Base-by-base conservation (phyloP, 345 rosid genomes). In the Sisymbrium irio region DNA sequence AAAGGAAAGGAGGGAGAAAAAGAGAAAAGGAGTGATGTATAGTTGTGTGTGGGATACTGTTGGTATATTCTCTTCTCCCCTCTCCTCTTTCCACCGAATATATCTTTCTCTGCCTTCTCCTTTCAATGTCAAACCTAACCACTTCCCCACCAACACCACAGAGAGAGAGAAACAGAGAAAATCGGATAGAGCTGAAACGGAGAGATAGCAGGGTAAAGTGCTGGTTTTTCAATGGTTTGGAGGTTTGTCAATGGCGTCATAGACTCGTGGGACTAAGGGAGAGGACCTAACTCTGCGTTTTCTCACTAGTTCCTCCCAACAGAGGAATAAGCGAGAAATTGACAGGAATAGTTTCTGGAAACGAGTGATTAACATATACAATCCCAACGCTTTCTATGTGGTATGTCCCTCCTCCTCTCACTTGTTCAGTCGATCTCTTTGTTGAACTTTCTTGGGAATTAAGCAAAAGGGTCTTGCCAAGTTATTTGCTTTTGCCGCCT, bases 171-270 rank as follows among this genome's bases (percentile, higher is more conserved):
- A 40, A 1, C 49, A 35, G 13, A 62, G 33, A 73, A 4, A 9
- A 3, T 11, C 54, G 6, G 30, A 49, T 19, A 20, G 3, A 50
- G 25, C 12, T 1, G 45, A 12, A 54, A 17, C 25, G 18, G 18
- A 8, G 20, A 27, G 64, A 53, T 6, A 6, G 20, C 30, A 17
- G 25, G 13, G 13, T 22, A 22, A 20, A 6, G 17, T 73, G 0
- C 32, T 73, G 1, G 9, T 44, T 69, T 58, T 75, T 63, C 79
- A 72, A 88, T 92, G 94, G 81, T 85, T 65, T 78, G 82, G 68
- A 72, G 75, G 80, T 83, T 67, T 65, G 54, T 83, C 71, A 64
- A 88, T 82, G 96, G 87, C 68, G 46, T 88, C 61, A 83, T 83
- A 77, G 82, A 77, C 62, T 77, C 76, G 37, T 59, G 84, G 80